Evolutionary conservation across 805 yeast species (phyloP), one percentile per base, ranked within the genome.

Genomic region (Candida nemodendra): DNA sequence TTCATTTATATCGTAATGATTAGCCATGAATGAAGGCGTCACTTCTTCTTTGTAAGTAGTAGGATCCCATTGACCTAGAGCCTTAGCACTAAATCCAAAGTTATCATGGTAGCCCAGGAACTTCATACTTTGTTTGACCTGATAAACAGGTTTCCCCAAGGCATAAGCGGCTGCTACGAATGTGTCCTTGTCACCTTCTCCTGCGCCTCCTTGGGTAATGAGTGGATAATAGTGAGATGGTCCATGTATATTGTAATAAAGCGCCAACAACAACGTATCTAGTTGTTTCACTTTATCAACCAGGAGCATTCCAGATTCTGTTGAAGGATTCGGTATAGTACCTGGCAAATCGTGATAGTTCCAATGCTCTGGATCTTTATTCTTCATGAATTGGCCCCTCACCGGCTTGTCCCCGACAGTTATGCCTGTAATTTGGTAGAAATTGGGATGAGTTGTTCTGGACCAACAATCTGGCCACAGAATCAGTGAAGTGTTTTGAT

Each of bases 141-240:
- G 89, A 39, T 59, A 55, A 12, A 47, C 47, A 1, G 54, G 52
- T 27, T 42, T 31, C 2, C 37, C 26, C 4, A 54, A 30, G 3
- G 59, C 78, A 44, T 66, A 68, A 0, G 89, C 87, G 2, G 86
- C 89, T 8, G 83, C 79, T 18, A 79, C 71, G 44, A 79, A 82
- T 0, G 90, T 81, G 54, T 84, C 90, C 56, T 83, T 83, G 53
- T 84, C 90, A 38, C 90, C 90, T 64, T 82, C 84, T 25, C 90
- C 90, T 3, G 86, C 79, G 13, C 79, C 69, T 12, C 86, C 86
- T 56, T 81, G 90, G 0, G 86, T 74, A 42, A 83, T 60, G 42
- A 84, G 58, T 6, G 80, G 81, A 50, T 82, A 83, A 56, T 79
- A 84, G 59, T 70, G 77, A 9, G 68, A 57, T 1, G 85, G 85